Evolutionary conservation across 352 stramenopile genomes (phyloP).

Genomic region (Phytophthora citricola): DNA sequence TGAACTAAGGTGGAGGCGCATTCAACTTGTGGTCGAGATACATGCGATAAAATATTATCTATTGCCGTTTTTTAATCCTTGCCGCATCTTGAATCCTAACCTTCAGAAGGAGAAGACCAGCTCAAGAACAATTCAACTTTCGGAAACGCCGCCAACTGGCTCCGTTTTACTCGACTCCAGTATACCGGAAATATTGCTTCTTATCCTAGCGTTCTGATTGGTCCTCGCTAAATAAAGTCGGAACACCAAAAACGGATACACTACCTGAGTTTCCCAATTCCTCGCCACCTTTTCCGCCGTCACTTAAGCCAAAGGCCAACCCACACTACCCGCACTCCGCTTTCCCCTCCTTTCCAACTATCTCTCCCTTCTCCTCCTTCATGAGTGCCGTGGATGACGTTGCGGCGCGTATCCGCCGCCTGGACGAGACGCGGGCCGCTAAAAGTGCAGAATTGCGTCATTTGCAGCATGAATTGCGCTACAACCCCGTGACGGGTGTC

Average conservation of each 20-base stretch:
- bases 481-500: constrained; percentile 52
- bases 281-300: constrained; percentile 12
- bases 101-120: too few species aligned
- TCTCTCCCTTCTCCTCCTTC: background rate
- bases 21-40: too few species aligned
- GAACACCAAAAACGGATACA: constrained; percentile 3
- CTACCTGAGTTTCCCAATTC: constrained; percentile 3
- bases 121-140: background rate
- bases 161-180: constrained; percentile 1
- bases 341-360: background rate
- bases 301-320: background rate
- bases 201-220: constrained; percentile 14
- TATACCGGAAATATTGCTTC: background rate
- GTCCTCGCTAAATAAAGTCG: constrained; percentile 23
- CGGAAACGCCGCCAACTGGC: background rate
- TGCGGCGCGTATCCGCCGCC: constrained; percentile 55
- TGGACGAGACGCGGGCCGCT: constrained; percentile 56
- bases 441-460: constrained; percentile 51
- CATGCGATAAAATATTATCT: too few species aligned
- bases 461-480: constrained; percentile 54
- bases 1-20: too few species aligned
- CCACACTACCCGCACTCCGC: background rate
- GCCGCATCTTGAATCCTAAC: too few species aligned
- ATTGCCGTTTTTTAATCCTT: too few species aligned
- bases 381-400: constrained; percentile 81